A percentile compares a stretch with the other conserved stretches of the same genome.
Conservation (phyloP, 768 basidiomycete genomes). For the Collybia nuda region DNA sequence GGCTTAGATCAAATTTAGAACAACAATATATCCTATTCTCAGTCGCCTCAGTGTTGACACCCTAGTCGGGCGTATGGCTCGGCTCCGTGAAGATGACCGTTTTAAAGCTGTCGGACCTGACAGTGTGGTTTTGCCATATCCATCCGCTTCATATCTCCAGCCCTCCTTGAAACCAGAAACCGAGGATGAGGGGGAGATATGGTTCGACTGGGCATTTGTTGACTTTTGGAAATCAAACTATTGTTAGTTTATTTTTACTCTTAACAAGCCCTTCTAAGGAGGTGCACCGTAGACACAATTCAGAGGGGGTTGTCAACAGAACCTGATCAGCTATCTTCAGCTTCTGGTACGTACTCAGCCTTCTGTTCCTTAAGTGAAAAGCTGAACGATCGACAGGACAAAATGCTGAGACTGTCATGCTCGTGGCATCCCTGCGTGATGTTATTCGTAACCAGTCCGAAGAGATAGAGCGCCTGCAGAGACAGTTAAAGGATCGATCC, state of each 20-base stretch:
- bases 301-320: slow-evolving; percentile 73
- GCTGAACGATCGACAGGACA: slow-evolving; percentile 40
- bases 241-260: slow-evolving; percentile 50
- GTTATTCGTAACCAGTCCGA: slow-evolving; percentile 80
- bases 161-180: slow-evolving; percentile 33
- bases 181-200: slow-evolving; percentile 78
- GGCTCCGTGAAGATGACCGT: slow-evolving; percentile 88
- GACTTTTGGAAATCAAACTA: slow-evolving; percentile 99
- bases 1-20: slow-evolving; percentile 35
- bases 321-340: slow-evolving; percentile 61
- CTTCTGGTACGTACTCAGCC: slow-evolving; percentile 31
- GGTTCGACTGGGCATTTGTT: slow-evolving; percentile 98
- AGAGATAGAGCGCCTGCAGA: slow-evolving; percentile 72
- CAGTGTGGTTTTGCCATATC: slow-evolving; percentile 63
- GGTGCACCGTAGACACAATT: slow-evolving; percentile 55
- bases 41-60: slow-evolving; percentile 89
- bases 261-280: neutral
- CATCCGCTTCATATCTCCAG: slow-evolving; percentile 33
- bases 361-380: slow-evolving; percentile 1
- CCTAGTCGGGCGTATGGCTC: slow-evolving; percentile 82
- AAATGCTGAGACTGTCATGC: slow-evolving; percentile 74
- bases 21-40: slow-evolving; percentile 87
- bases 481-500: slow-evolving; percentile 48
- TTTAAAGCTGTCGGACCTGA: slow-evolving; percentile 92
- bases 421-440: slow-evolving; percentile 82